Conservation (phyloP, 441 rosid species). For the Viola pubescens region DNA sequence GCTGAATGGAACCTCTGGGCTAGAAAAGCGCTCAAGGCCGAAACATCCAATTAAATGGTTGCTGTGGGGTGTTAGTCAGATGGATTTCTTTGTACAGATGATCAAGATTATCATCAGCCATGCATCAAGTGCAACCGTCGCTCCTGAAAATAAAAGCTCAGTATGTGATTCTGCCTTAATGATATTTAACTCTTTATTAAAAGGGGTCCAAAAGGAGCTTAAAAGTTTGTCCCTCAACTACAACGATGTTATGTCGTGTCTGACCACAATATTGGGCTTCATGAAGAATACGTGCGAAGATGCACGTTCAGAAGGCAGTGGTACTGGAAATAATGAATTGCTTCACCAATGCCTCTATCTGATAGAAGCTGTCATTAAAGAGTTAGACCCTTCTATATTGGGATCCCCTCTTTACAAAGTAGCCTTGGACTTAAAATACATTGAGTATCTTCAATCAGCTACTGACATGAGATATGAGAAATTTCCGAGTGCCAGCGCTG, state of each 20-base stretch:
- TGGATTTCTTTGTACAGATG: conserved; percentile 32
- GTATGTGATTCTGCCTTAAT: conserved; percentile 34
- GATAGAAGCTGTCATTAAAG: conserved; percentile 29
- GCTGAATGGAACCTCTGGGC: conserved; percentile 17
- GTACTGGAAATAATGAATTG: conserved; percentile 8
- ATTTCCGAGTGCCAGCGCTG: conserved; percentile 13
- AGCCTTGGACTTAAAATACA: conserved; percentile 33
- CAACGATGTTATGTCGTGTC: conserved; percentile 27
- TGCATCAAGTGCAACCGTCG: conserved; percentile 13
- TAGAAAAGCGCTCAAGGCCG: conserved; percentile 19
- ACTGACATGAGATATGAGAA: conserved; percentile 17
- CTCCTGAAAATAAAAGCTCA: conserved; percentile 23
- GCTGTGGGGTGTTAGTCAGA: conserved; percentile 34
- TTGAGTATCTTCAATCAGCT: conserved; percentile 22
- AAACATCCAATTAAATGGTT: conserved; percentile 41
- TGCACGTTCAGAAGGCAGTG: conserved; percentile 11
- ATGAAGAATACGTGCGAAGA: conserved; percentile 27
- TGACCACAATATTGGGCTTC: conserved; percentile 34
- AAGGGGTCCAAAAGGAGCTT: conserved; percentile 34
- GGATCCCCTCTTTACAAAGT: conserved; percentile 48
- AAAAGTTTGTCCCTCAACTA: conserved; percentile 23
- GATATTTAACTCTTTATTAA: conserved; percentile 43
- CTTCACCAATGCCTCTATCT: conserved; percentile 22
- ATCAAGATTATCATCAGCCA: conserved; percentile 25
- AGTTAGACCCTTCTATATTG: conserved; percentile 40